These are phyloP conservation scores for Psilocybe subaeruginosa DNA, from an alignment of 768 basidiomycete species.

Conservation along the genomic window DNA sequence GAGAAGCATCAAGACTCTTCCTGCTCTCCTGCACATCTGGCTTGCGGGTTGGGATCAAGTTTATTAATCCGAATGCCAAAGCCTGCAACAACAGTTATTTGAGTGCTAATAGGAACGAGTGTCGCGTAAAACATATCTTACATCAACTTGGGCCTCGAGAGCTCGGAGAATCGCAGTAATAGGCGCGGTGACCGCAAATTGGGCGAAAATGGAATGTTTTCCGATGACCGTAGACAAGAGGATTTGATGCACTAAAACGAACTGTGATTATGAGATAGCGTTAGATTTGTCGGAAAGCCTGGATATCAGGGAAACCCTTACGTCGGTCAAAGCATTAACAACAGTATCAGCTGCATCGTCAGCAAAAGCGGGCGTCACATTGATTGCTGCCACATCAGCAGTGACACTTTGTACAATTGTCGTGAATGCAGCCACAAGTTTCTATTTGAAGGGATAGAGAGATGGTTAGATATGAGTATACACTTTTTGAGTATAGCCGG, in stretches of 20 bases:
- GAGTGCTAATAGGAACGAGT: no score
- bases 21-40: no score
- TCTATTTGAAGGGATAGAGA: background rate
- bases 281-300: background rate
- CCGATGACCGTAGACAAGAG: slow-evolving; percentile 17
- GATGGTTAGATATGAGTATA: background rate
- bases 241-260: slow-evolving; percentile 10
- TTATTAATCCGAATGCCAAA: no score
- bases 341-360: background rate
- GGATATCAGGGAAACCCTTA: background rate
- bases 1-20: no score
- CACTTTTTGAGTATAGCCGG: background rate
- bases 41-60: no score
- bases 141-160: slow-evolving; percentile 12
- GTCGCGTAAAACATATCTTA: background rate
- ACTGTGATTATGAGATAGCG: background rate
- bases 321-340: background rate
- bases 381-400: background rate
- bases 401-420: background rate
- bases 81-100: no score
- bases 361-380: background rate
- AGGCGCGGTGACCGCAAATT: slow-evolving; percentile 12
- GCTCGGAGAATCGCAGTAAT: slow-evolving; percentile 1
- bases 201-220: slow-evolving; percentile 16
- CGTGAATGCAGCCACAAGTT: background rate